Conservation (phyloP, 2,329 filamentous ascomycete species). For the Fusarium sp. region DNA sequence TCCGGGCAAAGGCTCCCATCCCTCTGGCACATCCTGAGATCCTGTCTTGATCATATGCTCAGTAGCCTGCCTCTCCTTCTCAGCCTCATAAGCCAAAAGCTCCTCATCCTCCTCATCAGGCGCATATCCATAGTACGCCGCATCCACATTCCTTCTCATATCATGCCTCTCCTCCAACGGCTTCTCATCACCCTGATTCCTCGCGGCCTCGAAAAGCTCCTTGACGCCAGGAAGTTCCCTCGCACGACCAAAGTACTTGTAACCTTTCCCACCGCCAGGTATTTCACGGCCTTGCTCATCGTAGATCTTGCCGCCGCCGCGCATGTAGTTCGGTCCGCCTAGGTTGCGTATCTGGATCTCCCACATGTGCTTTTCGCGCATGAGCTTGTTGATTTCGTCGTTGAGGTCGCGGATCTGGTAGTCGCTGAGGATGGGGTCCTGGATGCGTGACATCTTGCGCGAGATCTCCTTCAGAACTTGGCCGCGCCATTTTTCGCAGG, state of each 20-base stretch:
- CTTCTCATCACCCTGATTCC: conserved; percentile 68
- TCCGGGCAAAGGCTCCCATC: conserved; percentile 88
- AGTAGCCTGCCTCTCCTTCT: conserved; percentile 84
- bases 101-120: conserved; percentile 89
- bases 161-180: conserved; percentile 76
- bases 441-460: conserved; percentile 95
- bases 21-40: conserved; percentile 67
- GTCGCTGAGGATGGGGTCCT: conserved; percentile 90
- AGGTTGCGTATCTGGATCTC: conserved; percentile 95
- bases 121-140: conserved; percentile 95
- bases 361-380: conserved; percentile 99
- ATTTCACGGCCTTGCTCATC: conserved; percentile 80
- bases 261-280: conserved; percentile 83
- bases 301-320: conserved; percentile 75
- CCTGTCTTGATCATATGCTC: conserved; percentile 73
- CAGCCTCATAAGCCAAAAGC: conserved; percentile 81
- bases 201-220: conserved; percentile 89
- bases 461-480: conserved; percentile 97
- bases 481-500: conserved; percentile 97
- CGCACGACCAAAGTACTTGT: conserved; percentile 93
- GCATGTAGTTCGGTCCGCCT: conserved; percentile 98
- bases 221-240: conserved; percentile 93
- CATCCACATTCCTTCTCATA: conserved; percentile 82
- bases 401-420: conserved; percentile 98
- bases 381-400: conserved; percentile 99